phyloP scores from a whole-genome alignment of 208 protist genomes.

The Phytomonas sp. region DNA sequence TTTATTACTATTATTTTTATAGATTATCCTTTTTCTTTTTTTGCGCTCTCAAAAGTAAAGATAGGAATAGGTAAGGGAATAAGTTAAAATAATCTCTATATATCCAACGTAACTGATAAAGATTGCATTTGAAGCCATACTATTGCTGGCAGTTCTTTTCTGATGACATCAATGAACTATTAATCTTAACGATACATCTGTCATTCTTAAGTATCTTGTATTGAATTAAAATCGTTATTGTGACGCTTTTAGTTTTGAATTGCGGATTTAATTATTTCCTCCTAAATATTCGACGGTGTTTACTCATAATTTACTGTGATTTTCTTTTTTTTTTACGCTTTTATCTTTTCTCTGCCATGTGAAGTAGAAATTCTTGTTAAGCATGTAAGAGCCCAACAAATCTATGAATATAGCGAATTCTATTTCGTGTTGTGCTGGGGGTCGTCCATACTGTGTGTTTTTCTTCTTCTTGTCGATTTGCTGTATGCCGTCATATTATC shows the following conservation, averaged over 20 bases:
- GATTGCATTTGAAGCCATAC: not conserved
- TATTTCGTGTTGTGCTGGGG: not conserved
- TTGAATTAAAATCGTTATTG: constrained; percentile 5
- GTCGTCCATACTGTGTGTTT: not conserved
- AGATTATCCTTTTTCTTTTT: constrained; percentile 7
- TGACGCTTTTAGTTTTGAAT: not conserved
- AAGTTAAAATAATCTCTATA: not conserved
- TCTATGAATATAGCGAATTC: not conserved
- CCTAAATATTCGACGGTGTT: constrained; percentile 3
- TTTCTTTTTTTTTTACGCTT: constrained; percentile 7
- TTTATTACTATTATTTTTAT: constrained; percentile 1
- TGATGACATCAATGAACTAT: no score
- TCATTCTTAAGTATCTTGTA: not conserved
- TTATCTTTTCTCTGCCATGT: constrained; percentile 10
- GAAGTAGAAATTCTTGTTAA: not conserved
- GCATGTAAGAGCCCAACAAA: not conserved
- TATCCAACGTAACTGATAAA: not conserved
- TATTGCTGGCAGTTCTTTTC: not conserved
- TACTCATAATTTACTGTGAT: not conserved
- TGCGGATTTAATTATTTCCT: not conserved
- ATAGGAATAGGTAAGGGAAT: not conserved
- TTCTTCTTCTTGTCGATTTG: not conserved
- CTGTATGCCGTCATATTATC: not conserved
- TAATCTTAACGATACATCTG: not conserved
- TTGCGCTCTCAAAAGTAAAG: not conserved